A percentile compares a stretch with the other conserved stretches of the same genome.
These are phyloP conservation scores for Epichloe baconii DNA, from an alignment of 2,329 filamentous ascomycete genomes.

Conservation along the genomic window DNA sequence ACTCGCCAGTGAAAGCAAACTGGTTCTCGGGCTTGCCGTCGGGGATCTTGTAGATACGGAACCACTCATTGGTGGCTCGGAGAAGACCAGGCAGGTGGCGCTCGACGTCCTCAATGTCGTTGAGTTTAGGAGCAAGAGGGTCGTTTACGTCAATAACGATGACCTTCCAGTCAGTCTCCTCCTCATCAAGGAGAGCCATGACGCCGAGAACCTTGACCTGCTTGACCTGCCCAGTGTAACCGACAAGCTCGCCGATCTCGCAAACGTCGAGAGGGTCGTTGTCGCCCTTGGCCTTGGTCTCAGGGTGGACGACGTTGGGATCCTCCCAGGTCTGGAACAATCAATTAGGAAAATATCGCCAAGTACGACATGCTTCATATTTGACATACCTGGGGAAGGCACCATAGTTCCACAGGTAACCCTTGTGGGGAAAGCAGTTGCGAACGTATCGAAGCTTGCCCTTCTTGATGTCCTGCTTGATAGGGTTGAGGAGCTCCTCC, in stretches of 20 bases:
- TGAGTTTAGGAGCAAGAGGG: constrained; percentile 87
- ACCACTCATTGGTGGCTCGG: constrained; percentile 98
- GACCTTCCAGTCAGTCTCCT: constrained; percentile 99
- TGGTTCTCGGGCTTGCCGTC: constrained; percentile 99
- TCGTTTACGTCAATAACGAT: constrained; percentile 99
- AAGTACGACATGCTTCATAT: background rate
- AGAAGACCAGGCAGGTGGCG: constrained; percentile 93
- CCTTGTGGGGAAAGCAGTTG: constrained; percentile 99
- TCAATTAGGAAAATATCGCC: background rate
- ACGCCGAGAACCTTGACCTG: constrained; percentile 99
- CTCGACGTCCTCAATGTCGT: constrained; percentile 98
- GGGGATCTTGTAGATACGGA: constrained; percentile 99
- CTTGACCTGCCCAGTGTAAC: constrained; percentile 93
- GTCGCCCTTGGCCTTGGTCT: constrained; percentile 99
- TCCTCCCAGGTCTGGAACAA: constrained; percentile 85
- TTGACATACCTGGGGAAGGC: constrained; percentile 77
- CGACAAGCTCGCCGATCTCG: constrained; percentile 97
- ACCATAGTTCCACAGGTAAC: constrained; percentile 99
- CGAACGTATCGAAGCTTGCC: constrained; percentile 98
- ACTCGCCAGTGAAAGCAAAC: constrained; percentile 99
- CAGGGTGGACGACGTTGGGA: constrained; percentile 86
- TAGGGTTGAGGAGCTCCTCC: constrained; percentile 94
- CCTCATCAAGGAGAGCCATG: constrained; percentile 98
- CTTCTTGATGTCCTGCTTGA: constrained; percentile 99
- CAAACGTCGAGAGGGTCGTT: constrained; percentile 98